Base-by-base conservation (phyloP, 805 yeast genomes). In the Candida hispaniensis region DNA sequence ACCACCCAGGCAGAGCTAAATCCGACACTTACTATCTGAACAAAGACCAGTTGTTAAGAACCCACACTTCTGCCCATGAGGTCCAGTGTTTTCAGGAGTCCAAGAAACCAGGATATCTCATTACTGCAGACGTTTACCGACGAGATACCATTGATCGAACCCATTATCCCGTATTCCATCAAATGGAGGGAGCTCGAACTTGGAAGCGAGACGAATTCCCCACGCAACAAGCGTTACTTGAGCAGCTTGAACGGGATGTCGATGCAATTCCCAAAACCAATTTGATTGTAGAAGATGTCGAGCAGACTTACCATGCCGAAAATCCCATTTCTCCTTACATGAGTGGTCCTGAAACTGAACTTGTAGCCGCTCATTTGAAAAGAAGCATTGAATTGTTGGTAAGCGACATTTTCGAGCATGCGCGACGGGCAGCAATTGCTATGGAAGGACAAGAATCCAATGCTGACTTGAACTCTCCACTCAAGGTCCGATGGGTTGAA, bases 41-140 rank as follows among this genome's bases (percentile, higher is more conserved):
- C 58, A 66, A 73, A 35, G 67, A 69, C 13, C 61, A 75, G 18
- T 61, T 91, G 17, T 60, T 91, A 41, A 65, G 98, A 50, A 91
- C 98, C 0, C 98, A 91, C 52, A 88, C 98, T 0, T 85, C 96
- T 1, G 98, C 98, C 0, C 98, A 91, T 56, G 98, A 91, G 58
- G 71, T 69, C 46, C 85, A 80, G 50, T 83, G 95, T 51, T 88
- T 83, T 58, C 62, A 66, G 27, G 57, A 58, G 2, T 65, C 74
- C 34, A 51, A 66, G 16, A 75, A 88, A 0, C 85, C 93, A 0
- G 97, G 97, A 0, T 91, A 80, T 56, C 67, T 91, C 44, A 86
- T 91, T 29, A 70, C 93, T 8, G 98, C 97, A 1, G 98, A 91
- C 56, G 98, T 91, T 7, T 91, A 86, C 52, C 69, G 98, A 50